These are phyloP conservation scores for Rhizophagus sp. DNA, from an alignment of 192 early-diverging fungal species.

Conservation along the genomic window DNA sequence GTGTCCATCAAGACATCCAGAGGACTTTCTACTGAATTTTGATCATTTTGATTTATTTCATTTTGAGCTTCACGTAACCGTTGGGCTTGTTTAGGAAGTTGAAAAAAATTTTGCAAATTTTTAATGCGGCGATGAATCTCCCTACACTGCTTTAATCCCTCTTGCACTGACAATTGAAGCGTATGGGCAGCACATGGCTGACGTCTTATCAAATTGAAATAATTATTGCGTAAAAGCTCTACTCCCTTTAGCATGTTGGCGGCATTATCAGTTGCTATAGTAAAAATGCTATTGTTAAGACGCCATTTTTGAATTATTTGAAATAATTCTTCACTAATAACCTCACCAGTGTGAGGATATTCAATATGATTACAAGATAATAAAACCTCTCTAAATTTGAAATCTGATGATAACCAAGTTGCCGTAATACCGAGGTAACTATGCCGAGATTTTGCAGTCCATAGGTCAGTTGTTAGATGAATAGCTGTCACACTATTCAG, in stretches of 20 bases:
- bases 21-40: neutral
- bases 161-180: neutral
- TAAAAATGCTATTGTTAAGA: neutral
- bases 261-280: neutral
- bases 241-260: neutral
- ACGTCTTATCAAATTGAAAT: neutral
- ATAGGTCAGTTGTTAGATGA: neutral
- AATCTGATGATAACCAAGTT: neutral
- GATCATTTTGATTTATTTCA: neutral
- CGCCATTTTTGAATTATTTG: too few relatives aligned
- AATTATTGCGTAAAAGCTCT: neutral
- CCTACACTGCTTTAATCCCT: constrained; percentile 1
- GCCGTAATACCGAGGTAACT: neutral
- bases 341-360: neutral
- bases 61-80: neutral
- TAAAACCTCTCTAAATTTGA: neutral
- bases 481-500: neutral
- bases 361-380: neutral
- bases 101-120: neutral
- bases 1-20: neutral
- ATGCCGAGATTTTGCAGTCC: neutral
- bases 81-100: neutral
- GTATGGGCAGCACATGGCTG: neutral
- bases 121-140: neutral
- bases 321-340: neutral